phyloP scores from a whole-genome alignment of 129 eudicot genomes.

The Lactuca saligna region DNA sequence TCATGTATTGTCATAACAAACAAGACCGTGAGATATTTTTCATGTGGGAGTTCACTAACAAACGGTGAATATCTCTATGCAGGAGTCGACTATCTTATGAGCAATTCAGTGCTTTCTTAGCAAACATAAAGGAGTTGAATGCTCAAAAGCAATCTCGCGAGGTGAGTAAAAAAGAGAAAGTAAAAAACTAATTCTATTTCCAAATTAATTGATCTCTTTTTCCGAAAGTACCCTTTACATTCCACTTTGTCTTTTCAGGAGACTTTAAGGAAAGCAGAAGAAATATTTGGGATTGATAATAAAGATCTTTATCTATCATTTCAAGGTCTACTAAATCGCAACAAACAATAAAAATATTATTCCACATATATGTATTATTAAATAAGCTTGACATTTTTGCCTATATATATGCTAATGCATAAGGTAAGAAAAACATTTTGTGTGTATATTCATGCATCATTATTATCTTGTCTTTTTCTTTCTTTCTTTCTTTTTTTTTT shows the following conservation, averaged over 20 bases:
- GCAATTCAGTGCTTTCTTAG: constrained; percentile 92
- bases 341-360: constrained; percentile 37
- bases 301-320: constrained; percentile 88
- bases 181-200: constrained; percentile 9
- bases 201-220: constrained; percentile 1
- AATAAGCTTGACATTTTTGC: constrained; percentile 16
- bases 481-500: constrained; percentile 12
- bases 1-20: background rate
- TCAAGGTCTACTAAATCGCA: constrained; percentile 88
- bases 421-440: constrained; percentile 6
- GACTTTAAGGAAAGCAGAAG: constrained; percentile 94
- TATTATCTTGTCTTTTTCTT: constrained; percentile 7
- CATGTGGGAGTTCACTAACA: constrained; percentile 2
- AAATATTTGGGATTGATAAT: constrained; percentile 79
- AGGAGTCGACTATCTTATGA: constrained; percentile 97
- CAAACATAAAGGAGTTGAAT: constrained; percentile 86
- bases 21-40: background rate
- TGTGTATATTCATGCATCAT: constrained; percentile 9
- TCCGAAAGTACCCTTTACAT: background rate
- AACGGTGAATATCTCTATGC: constrained; percentile 27
- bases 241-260: constrained; percentile 51
- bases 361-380: constrained; percentile 16
- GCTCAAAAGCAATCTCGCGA: constrained; percentile 95
- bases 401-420: constrained; percentile 17
- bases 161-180: constrained; percentile 39